Base-by-base conservation (phyloP, 768 basidiomycete genomes). In the Russula abietina region DNA sequence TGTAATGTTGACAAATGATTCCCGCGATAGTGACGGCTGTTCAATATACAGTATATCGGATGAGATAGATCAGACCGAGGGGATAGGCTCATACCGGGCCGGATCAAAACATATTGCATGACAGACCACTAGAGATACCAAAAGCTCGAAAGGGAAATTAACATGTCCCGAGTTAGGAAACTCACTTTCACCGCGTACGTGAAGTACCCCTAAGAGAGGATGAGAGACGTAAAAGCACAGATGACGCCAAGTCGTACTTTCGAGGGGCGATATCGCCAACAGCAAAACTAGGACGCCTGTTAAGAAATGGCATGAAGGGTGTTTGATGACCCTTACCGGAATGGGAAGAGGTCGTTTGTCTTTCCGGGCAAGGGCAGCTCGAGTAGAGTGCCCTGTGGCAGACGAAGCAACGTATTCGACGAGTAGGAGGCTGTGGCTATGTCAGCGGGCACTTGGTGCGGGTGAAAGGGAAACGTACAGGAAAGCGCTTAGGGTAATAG, bases 321-420 rank as follows among this genome's bases (percentile, higher is more conserved):
- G 41, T 26, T 43, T 11, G 30, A n/a, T 2, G 24, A 28, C 75
- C 82, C 82, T 69, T 66, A 84, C 80, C 4, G 90, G 91, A 16
- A 91, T 69, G 10, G 91, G 88, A 11, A 96, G 75, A 22, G 80
- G 73, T 51, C 76, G 73, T 70, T 95, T 94, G 69, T 93, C 89
- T 71, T 96, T 96, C 32, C 88, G 79, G 10, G 80, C 80, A 3
- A 96, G 80, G 0, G 89, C 90, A 54, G 79, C 81, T 66, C 84
- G 77, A 28, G 89, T 82, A 24, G 78, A 81, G 69, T 87, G 84
- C 19, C 76, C 87, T 3, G 76, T 67, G 3, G 84, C 84, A 2
- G 87, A 89, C 24, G 80, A 79, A 5, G 91, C 90, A 3, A 95
- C 90, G 72, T 83, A 93, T 70, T 93, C 90, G 54, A 95, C 87